phyloP scores from a whole-genome alignment of 768 basidiomycete species.

The Boletus patriciae region DNA sequence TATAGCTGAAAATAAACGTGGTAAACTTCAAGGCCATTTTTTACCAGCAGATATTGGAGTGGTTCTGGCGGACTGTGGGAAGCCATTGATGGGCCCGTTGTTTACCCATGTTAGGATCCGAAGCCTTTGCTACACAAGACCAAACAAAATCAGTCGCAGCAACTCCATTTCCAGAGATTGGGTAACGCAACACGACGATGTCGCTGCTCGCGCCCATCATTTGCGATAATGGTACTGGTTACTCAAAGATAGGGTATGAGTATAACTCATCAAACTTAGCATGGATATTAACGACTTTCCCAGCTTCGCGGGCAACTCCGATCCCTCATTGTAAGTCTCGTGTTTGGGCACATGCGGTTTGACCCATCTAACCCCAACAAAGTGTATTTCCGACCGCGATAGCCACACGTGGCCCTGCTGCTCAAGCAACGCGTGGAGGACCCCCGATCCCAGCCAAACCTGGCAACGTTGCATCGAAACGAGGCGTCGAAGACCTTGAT shows the following conservation, averaged over 20 bases:
- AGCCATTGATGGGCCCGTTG: not conserved
- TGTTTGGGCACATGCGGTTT: not conserved
- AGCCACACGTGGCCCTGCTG: constrained; percentile 73
- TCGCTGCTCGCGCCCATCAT: constrained; percentile 90
- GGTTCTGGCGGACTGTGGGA: too few relatives aligned
- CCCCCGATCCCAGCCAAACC: constrained; percentile 83
- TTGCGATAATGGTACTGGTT: constrained; percentile 97
- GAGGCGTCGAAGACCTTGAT: constrained; percentile 98
- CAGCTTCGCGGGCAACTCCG: constrained; percentile 97
- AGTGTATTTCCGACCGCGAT: constrained; percentile 99
- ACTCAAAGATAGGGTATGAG: constrained; percentile 91
- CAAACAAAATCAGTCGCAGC: constrained; percentile 24
- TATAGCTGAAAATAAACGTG: not conserved
- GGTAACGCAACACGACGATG: constrained; percentile 46
- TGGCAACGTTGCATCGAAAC: constrained; percentile 90
- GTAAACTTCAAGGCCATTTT: not conserved
- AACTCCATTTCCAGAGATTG: constrained; percentile 10
- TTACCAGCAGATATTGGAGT: too few relatives aligned
- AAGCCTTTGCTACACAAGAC: constrained; percentile 24
- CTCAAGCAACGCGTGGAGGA: constrained; percentile 59
- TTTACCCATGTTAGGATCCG: constrained; percentile 27
- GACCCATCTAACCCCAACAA: constrained; percentile 5
- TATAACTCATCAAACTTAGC: not conserved
- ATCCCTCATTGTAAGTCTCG: constrained; percentile 87
- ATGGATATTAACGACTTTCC: constrained; percentile 12